phyloP scores from a whole-genome alignment of 2,329 filamentous ascomycete species.

The Pseudogymnoascus sp. region DNA sequence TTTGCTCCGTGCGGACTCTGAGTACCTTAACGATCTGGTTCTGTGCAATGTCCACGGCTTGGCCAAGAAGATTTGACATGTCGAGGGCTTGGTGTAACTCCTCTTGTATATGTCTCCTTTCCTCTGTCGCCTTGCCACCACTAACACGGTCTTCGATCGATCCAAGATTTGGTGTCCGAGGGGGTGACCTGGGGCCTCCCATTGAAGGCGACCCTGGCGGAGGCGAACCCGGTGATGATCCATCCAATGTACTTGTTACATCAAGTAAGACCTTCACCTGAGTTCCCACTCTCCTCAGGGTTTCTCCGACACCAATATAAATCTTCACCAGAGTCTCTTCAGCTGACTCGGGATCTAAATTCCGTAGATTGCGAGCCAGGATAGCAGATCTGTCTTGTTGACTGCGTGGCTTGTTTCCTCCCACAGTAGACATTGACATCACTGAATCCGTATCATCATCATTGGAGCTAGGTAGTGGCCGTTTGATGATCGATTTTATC shows the following conservation, averaged over 20 bases:
- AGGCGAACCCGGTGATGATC: constrained; percentile 28
- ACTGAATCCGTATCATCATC: constrained; percentile 92
- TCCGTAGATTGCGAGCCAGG: constrained; percentile 78
- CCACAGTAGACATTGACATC: constrained; percentile 73
- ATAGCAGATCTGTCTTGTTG: constrained; percentile 87
- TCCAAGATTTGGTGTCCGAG: constrained; percentile 27
- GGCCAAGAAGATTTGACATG: constrained; percentile 68
- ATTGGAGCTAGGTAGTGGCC: constrained; percentile 81
- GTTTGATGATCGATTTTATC: constrained; percentile 76
- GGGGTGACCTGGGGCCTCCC: constrained; percentile 27
- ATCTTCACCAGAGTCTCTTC: constrained; percentile 76
- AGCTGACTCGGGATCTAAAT: constrained; percentile 75
- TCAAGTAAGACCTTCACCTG: constrained; percentile 95
- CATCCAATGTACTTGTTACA: constrained; percentile 70
- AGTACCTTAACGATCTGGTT: constrained; percentile 70
- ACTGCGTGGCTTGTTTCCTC: constrained; percentile 59
- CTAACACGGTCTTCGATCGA: constrained; percentile 25
- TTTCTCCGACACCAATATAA: constrained; percentile 84
- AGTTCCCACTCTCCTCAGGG: constrained; percentile 74
- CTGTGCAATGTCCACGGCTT: constrained; percentile 75
- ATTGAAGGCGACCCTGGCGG: constrained; percentile 22
- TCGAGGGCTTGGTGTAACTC: constrained; percentile 73
- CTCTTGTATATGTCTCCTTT: constrained; percentile 52
- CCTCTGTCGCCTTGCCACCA: constrained; percentile 14
- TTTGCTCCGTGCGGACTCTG: constrained; percentile 70